phyloP scores from a whole-genome alignment of 2,329 filamentous ascomycete species.

The Claviceps fusiformis region DNA sequence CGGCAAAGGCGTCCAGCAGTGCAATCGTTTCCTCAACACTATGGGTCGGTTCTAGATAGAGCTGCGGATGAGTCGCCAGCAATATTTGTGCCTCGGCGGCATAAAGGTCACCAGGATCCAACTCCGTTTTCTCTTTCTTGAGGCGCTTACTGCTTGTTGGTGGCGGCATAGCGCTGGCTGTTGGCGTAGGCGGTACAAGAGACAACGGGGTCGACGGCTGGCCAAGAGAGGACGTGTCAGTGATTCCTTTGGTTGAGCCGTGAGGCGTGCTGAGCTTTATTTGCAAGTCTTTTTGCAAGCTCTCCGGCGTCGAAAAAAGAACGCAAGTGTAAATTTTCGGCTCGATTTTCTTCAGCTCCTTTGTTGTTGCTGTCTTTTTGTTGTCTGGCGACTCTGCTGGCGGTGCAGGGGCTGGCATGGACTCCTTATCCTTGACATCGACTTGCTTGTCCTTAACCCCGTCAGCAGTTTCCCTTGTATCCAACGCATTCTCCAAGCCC shows the following conservation, averaged over 20 bases:
- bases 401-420: slow-evolving; percentile 38
- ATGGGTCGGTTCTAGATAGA: slow-evolving; percentile 66
- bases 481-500: slow-evolving; percentile 16
- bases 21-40: slow-evolving; percentile 54
- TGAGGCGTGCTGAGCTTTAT: slow-evolving; percentile 62
- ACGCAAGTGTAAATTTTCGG: slow-evolving; percentile 64
- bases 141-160: slow-evolving; percentile 54
- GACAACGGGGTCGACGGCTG: slow-evolving; percentile 56
- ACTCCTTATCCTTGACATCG: slow-evolving; percentile 42
- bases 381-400: slow-evolving; percentile 27
- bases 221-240: slow-evolving; percentile 28
- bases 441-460: slow-evolving; percentile 13
- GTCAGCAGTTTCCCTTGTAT: slow-evolving; percentile 22
- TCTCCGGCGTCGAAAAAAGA: slow-evolving; percentile 69
- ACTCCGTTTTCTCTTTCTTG: slow-evolving; percentile 59
- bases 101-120: slow-evolving; percentile 61
- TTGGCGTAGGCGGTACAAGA: slow-evolving; percentile 47
- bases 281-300: slow-evolving; percentile 59
- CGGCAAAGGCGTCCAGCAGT: slow-evolving; percentile 56
- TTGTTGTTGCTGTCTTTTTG: slow-evolving; percentile 8
- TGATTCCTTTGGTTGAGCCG: slow-evolving; percentile 22
- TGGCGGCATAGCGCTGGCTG: slow-evolving; percentile 42
- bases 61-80: slow-evolving; percentile 56
- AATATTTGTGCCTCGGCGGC: slow-evolving; percentile 66
- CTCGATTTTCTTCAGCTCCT: slow-evolving; percentile 44